These are phyloP conservation scores for Boletus rubescentipes DNA, from an alignment of 768 basidiomycete genomes.

Conservation along the genomic window DNA sequence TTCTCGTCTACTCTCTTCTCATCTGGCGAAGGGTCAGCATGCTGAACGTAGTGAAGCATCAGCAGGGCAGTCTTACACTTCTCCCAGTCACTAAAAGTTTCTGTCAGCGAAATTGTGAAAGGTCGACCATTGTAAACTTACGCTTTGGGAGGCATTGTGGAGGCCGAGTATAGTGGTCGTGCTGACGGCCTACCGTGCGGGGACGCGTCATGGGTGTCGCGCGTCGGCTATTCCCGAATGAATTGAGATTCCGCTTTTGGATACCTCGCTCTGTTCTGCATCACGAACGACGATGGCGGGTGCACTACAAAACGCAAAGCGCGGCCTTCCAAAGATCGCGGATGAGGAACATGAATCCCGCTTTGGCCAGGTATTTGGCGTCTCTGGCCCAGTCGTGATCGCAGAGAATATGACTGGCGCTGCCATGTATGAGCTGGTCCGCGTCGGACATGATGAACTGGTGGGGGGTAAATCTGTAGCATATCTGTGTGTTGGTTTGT, in stretches of 20 bases:
- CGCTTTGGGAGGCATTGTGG: slow-evolving; percentile 91
- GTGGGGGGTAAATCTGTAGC: slow-evolving; percentile 73
- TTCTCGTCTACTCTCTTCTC: slow-evolving; percentile 87
- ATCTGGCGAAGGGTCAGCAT: slow-evolving; percentile 43
- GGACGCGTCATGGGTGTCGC: slow-evolving; percentile 39
- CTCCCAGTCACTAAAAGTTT: slow-evolving; percentile 86
- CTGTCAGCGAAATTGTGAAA: slow-evolving; percentile 8
- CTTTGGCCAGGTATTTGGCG: slow-evolving; percentile 89
- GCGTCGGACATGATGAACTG: slow-evolving; percentile 97
- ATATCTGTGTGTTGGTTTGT: background rate
- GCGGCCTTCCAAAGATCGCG: slow-evolving; percentile 80
- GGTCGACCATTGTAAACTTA: slow-evolving; percentile 43
- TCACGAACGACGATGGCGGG: slow-evolving; percentile 69
- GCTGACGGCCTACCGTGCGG: slow-evolving; percentile 15
- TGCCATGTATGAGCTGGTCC: slow-evolving; percentile 97
- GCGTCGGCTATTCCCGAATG: slow-evolving; percentile 25
- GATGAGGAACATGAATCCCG: slow-evolving; percentile 89
- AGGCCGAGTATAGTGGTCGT: slow-evolving; percentile 24
- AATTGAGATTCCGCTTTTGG: slow-evolving; percentile 33
- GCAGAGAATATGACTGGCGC: slow-evolving; percentile 93
- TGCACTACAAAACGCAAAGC: slow-evolving; percentile 87
- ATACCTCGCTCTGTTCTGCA: slow-evolving; percentile 1
- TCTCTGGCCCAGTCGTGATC: slow-evolving; percentile 98
- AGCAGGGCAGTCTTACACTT: slow-evolving; percentile 60
- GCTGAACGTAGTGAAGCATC: slow-evolving; percentile 1